Evolutionary conservation across 352 stramenopile genomes (phyloP), one percentile per base, ranked within the genome.

Genomic region (Globisporangium solare): DNA sequence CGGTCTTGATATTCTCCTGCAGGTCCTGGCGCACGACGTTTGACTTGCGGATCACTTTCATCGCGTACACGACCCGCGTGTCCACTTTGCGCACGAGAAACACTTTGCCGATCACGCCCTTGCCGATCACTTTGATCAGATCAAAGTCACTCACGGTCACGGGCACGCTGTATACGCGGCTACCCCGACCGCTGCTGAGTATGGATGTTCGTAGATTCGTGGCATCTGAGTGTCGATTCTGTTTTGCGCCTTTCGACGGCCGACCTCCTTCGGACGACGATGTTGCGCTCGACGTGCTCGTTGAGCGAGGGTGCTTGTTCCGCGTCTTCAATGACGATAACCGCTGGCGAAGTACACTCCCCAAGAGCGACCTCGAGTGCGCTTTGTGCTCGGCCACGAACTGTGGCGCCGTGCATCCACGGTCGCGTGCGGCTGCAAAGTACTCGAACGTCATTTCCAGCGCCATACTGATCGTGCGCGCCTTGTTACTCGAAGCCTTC

Each of bases 31-130:
- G 82, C 55, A 99, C 68, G 32, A 99, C 78, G 45, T 95, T 87
- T 35, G 74, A 75, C 60, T 98, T 98, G 66, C 98, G 98, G 39
- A 99, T 97, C 39, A 99, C 89, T 71, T 99, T 99, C 95, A 99
- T 99, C 6, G 97, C 97, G 59, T 95, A 97, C 21, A 99, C 84
- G 21, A 92, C 74, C 42, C 86, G 70, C 17, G 94, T 97, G 54
- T 95, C 83, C 60, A 90, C 80, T 48, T 94, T 90, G 47, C 81
- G 74, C 32, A 94, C 87, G 11, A 96, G 68, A 46, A 96, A 85
- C 8, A 97, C 89, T 65, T 95, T 97, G 51, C 90, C 90, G 58
- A 96, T 95, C 60, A 63, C 83, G 31, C 84, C 84, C 47, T 88
- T 86, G 37, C 84, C 84, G 47, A 94, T 90, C 15, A 92, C 80